Base-by-base conservation (phyloP, 768 basidiomycete species). In the Pleurotus sapidus region DNA sequence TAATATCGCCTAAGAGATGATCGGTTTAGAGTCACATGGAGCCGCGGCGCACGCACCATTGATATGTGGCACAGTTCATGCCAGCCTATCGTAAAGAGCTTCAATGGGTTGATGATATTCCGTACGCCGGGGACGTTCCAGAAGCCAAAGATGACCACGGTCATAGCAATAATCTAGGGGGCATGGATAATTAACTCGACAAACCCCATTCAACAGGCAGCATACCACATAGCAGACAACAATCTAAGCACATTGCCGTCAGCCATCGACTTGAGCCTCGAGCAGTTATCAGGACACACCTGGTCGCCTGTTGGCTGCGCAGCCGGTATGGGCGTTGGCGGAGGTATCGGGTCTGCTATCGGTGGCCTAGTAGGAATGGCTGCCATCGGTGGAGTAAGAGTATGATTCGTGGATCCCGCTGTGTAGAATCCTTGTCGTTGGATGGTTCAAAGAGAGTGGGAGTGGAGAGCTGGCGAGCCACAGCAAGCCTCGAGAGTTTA, bases 11-110 rank as follows among this genome's bases (percentile, higher is more conserved):
- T 93, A 49, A 12, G 15, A 5, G 24, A 24, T 2, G 18, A 27
- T 42, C 20, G 8, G 5, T 20, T 9, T 62, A 55, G 61, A n/a
- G 5, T 8, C 27, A 34, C 17, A 38, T 2, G 24, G 18, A 12
- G 4, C 17, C 23, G 11, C n/a, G n/a, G 43, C 3, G 42, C 46
- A 39, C 88, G 55, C 61, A 93, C 92, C 39, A 84, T 83, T 49
- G 80, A 75, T 65, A 93, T 87, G 69, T 95, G 93, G 66, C 89
- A 93, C 14, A 94, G 77, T 67, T 95, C 93, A 65, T 95, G 93
- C 82, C 85, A 91, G 43, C 91, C 92, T 59, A 94, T 93, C 53
- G 91, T 89, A 67, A 94, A 87, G 12, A 94, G 76, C 69, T 94
- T 94, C 64, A 94, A 78, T 7, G 92, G 92, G 65, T 83, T 90